Evolutionary conservation across 768 basidiomycete species (phyloP).

Genomic region (Cystofilobasidium macerans): DNA sequence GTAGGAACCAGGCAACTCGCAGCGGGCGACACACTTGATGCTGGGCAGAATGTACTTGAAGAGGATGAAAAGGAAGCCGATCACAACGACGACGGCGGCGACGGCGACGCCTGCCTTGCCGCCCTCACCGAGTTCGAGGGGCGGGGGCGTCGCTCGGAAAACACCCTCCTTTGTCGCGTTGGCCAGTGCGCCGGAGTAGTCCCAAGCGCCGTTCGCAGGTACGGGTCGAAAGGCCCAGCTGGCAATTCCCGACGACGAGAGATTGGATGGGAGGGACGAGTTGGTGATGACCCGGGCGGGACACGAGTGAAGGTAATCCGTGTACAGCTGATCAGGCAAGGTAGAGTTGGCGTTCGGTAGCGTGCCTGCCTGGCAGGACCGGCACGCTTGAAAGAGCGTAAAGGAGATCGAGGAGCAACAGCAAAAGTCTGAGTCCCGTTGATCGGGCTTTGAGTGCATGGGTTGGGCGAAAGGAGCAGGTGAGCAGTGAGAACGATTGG

Average conservation of each 20-base stretch:
- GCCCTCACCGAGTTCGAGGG: neutral
- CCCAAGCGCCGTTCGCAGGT: neutral
- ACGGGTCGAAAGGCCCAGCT: neutral
- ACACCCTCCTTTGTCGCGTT: neutral
- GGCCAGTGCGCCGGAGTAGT: neutral
- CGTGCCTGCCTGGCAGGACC: neutral
- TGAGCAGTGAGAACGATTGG: neutral
- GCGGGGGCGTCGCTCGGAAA: neutral
- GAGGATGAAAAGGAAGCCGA: neutral
- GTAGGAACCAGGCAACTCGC: neutral
- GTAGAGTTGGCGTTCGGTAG: neutral
- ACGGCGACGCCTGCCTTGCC: neutral
- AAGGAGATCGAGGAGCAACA: neutral
- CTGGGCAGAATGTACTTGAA: neutral
- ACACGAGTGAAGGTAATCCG: neutral
- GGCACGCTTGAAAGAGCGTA: slow-evolving; percentile 7
- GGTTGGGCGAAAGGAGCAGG: neutral
- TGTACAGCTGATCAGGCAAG: neutral
- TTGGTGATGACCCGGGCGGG: neutral
- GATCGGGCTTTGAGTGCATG: neutral
- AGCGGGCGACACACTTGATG: neutral
- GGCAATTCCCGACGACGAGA: neutral
- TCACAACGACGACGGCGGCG: neutral
- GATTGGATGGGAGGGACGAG: neutral
- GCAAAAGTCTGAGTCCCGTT: neutral